Evolutionary conservation across 2,329 filamentous ascomycete species (phyloP).

Genomic region (Thelonectria discophora): DNA sequence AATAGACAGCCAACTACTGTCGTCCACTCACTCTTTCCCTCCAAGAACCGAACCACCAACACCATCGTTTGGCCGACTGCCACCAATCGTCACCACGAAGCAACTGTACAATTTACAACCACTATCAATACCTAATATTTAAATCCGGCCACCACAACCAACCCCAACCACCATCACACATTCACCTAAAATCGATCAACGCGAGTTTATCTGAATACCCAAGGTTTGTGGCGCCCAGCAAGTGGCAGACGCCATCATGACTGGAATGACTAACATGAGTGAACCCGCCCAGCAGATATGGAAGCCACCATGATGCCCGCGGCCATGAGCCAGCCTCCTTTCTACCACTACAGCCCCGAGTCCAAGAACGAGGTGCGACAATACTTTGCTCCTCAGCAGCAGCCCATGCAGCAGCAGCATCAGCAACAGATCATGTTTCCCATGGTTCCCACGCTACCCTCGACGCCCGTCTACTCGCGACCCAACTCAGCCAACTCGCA

Average conservation of each 20-base stretch:
- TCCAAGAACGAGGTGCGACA: constrained; percentile 76
- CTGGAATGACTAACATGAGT: constrained; percentile 30
- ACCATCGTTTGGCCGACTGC: constrained; percentile 41
- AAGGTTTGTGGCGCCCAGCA: constrained; percentile 38
- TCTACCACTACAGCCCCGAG: constrained; percentile 89
- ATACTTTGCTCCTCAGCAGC: constrained; percentile 72
- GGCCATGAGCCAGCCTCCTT: constrained; percentile 75
- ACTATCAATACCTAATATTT: constrained; percentile 40
- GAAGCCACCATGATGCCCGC: constrained; percentile 68
- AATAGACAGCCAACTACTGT: constrained; percentile 49
- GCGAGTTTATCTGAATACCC: constrained; percentile 24
- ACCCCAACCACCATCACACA: neutral
- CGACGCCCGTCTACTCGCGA: constrained; percentile 71
- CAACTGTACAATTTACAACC: constrained; percentile 39
- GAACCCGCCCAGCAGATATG: constrained; percentile 60
- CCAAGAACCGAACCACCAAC: constrained; percentile 37
- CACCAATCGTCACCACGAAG: constrained; percentile 30
- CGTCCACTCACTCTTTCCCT: constrained; percentile 57
- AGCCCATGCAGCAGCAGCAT: constrained; percentile 56
- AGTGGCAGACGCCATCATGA: constrained; percentile 20
- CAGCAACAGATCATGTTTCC: constrained; percentile 58
- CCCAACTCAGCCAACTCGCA: constrained; percentile 74
- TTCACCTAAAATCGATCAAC: constrained; percentile 24
- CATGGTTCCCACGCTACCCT: constrained; percentile 66
- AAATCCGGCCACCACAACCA: constrained; percentile 27